Conservation (phyloP, 2,329 filamentous ascomycete species). For the Phaeosphaeriaceae sp. region DNA sequence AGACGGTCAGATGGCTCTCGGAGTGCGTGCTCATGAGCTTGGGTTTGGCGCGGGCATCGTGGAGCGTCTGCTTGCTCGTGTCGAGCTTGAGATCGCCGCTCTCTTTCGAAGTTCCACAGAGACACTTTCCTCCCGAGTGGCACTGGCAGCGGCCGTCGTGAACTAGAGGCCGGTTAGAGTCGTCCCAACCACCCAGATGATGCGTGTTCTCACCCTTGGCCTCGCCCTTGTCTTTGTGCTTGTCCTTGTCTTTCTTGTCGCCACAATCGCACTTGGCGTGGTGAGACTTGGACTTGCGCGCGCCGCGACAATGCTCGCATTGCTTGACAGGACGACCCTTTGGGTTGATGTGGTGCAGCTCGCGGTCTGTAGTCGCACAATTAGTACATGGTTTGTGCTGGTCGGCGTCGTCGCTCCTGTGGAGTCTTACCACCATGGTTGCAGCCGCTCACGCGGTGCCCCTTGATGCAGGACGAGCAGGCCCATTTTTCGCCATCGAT, state of each 20-base stretch:
- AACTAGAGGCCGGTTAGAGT: conserved; percentile 42
- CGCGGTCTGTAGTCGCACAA: conserved; percentile 71
- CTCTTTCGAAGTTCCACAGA: conserved; percentile 67
- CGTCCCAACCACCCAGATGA: conserved; percentile 35
- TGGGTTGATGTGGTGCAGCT: conserved; percentile 93
- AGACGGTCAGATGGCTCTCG: conserved; percentile 67
- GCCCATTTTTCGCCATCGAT: conserved; percentile 93
- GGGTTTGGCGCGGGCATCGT: conserved; percentile 61
- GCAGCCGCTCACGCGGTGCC: conserved; percentile 98
- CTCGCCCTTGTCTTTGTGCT: conserved; percentile 56
- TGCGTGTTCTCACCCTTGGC: conserved; percentile 48
- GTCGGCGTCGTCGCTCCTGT: conserved; percentile 30
- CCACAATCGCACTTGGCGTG: conserved; percentile 98
- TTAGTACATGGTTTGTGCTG: conserved; percentile 23
- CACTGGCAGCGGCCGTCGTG: conserved; percentile 60
- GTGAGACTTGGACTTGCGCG: conserved; percentile 94
- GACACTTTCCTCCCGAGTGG: conserved; percentile 66
- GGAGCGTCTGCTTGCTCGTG: conserved; percentile 53
- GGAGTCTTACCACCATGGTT: conserved; percentile 80
- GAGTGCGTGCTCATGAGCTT: conserved; percentile 65
- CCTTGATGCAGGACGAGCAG: conserved; percentile 97
- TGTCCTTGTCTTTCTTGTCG: conserved; percentile 77
- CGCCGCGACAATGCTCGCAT: conserved; percentile 93
- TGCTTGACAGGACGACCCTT: conserved; percentile 97
- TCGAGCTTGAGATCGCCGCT: conserved; percentile 55